A percentile compares a stretch with the other conserved stretches of the same genome.
phyloP scores from a whole-genome alignment of 78 protist genomes.

The Acrasis kona region DNA sequence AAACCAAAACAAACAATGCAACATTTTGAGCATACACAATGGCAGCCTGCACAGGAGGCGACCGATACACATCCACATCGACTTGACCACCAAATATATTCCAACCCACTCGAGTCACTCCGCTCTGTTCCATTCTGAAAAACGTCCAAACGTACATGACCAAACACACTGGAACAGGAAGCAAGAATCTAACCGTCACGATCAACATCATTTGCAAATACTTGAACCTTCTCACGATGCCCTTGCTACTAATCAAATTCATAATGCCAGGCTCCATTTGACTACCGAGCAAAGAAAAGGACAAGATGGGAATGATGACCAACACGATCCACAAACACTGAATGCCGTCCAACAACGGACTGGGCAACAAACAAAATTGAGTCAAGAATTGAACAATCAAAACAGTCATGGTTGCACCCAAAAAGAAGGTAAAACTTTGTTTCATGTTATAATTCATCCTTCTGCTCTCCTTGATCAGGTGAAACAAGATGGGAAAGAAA shows the following conservation, averaged over 20 bases:
- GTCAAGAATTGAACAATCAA: not conserved
- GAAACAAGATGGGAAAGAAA: not conserved
- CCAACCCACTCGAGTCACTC: not conserved
- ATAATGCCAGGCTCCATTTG: not conserved
- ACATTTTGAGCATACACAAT: not conserved
- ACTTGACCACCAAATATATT: too few relatives aligned
- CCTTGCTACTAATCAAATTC: not conserved
- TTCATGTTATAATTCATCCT: not conserved
- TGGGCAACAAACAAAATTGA: not conserved
- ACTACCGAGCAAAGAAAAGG: not conserved
- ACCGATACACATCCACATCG: not conserved
- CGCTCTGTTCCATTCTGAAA: not conserved
- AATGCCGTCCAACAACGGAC: not conserved
- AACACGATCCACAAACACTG: not conserved
- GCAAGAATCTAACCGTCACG: not conserved
- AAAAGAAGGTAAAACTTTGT: not conserved
- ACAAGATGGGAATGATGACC: not conserved
- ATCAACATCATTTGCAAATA: not conserved
- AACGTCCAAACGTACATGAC: not conserved
- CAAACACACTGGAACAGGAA: not conserved
- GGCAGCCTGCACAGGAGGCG: not conserved
- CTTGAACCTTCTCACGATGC: not conserved
- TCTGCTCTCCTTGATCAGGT: not conserved
- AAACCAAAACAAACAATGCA: not conserved
- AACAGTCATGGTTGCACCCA: not conserved